A percentile compares a stretch with the other conserved stretches of the same genome.
Evolutionary conservation across 192 early-diverging fungal species (phyloP).

Genomic region (Phlyctochytrium arcticum): DNA sequence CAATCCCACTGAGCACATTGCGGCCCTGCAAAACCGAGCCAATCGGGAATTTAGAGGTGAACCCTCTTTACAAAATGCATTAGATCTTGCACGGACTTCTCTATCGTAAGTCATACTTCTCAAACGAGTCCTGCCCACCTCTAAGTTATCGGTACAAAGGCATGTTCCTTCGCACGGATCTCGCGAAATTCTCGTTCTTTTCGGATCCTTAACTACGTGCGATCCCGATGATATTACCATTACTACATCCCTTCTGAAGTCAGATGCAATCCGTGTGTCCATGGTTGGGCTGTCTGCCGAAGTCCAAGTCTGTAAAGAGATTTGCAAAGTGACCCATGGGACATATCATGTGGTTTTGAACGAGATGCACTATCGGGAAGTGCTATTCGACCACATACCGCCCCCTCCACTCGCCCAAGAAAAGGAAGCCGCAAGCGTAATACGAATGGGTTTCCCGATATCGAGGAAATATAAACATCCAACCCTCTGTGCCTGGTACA

Average conservation of each 20-base stretch:
- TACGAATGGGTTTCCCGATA: conserved; percentile 91
- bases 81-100: conserved; percentile 75
- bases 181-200: conserved; percentile 81
- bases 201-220: conserved; percentile 85
- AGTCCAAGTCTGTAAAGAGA: conserved; percentile 72
- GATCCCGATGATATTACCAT: conserved; percentile 90
- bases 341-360: conserved; percentile 79
- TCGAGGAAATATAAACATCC: conserved; percentile 34
- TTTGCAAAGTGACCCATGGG: conserved; percentile 75
- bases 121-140: neutral
- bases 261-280: conserved; percentile 73
- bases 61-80: conserved; percentile 87
- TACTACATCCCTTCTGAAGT: conserved; percentile 65
- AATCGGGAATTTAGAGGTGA: conserved; percentile 76
- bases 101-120: conserved; percentile 39
- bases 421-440: conserved; percentile 53
- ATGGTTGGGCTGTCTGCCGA: conserved; percentile 90
- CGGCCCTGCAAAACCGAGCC: conserved; percentile 57
- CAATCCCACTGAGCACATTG: conserved; percentile 79
- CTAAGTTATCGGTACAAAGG: conserved; percentile 7
- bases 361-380: conserved; percentile 76
- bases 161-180: conserved; percentile 89
- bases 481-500: conserved; percentile 77
- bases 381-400: conserved; percentile 79
- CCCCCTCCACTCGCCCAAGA: conserved; percentile 70